Conservation (phyloP, 108 stramenopile species). For the Pseudonitzschia delicatissima region DNA sequence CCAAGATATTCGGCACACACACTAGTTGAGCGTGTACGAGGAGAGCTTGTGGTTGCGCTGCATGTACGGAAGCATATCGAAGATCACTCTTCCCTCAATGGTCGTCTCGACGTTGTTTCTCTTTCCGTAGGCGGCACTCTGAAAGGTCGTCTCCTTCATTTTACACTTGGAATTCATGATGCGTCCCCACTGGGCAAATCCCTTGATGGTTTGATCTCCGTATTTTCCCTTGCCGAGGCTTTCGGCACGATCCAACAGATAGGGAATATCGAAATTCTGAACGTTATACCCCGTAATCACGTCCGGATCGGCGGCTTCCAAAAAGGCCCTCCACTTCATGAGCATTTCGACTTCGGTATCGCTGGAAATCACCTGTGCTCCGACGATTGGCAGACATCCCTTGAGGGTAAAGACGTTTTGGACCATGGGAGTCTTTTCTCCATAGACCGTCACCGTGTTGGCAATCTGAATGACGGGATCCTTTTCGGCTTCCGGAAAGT, state of each 20-base stretch:
- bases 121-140: slow-evolving; percentile 94
- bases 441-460: slow-evolving; percentile 91
- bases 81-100: slow-evolving; percentile 96
- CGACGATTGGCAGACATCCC: slow-evolving; percentile 97
- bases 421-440: slow-evolving; percentile 70
- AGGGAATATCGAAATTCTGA: slow-evolving; percentile 99
- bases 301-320: slow-evolving; percentile 93
- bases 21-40: slow-evolving; percentile 94
- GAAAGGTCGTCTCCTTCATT: slow-evolving; percentile 96
- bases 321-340: slow-evolving; percentile 90
- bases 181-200: slow-evolving; percentile 89
- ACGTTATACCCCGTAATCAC: slow-evolving; percentile 93
- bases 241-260: slow-evolving; percentile 94
- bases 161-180: slow-evolving; percentile 77
- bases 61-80: slow-evolving; percentile 99
- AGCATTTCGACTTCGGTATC: slow-evolving; percentile 92
- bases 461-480: slow-evolving; percentile 99
- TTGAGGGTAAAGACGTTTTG: slow-evolving; percentile 97
- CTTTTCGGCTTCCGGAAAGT: slow-evolving; percentile 96
- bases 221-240: slow-evolving; percentile 53
- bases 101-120: slow-evolving; percentile 94
- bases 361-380: slow-evolving; percentile 95
- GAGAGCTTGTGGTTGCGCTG: slow-evolving; percentile 99
- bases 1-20: slow-evolving; percentile 97
- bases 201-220: slow-evolving; percentile 35